A percentile compares a stretch with the other conserved stretches of the same genome.
These are phyloP conservation scores for Ganoderma sp. DNA, from an alignment of 1,284 basidiomycete species.

Conservation along the genomic window DNA sequence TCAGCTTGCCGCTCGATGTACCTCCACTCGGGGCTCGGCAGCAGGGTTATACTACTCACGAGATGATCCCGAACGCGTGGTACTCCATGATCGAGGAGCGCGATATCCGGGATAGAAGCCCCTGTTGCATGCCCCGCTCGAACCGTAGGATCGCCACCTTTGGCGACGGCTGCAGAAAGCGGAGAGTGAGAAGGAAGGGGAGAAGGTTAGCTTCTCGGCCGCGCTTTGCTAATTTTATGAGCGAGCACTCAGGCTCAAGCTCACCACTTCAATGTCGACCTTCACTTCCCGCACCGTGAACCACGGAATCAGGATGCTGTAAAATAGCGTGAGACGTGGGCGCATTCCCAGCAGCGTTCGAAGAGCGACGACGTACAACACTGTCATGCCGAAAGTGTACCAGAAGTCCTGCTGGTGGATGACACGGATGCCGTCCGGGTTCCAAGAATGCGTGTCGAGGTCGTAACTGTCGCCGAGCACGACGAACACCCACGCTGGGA, in stretches of 20 bases:
- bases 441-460: conserved; percentile 47
- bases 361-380: conserved; percentile 40
- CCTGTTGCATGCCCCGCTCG: conserved; percentile 75
- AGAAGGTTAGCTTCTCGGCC: conserved; percentile 9
- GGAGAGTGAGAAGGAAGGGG: not conserved
- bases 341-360: no score
- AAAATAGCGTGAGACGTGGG: not conserved
- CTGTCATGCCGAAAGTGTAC: conserved; percentile 50
- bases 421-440: conserved; percentile 44
- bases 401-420: conserved; percentile 53
- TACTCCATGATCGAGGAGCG: conserved; percentile 71
- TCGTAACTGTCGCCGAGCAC: conserved; percentile 52
- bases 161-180: conserved; percentile 58
- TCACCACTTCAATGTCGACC: conserved; percentile 51
- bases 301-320: conserved; percentile 51
- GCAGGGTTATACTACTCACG: conserved; percentile 47
- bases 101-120: conserved; percentile 68
- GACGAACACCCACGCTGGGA: conserved; percentile 51
- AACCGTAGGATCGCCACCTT: conserved; percentile 72
- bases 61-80: conserved; percentile 74
- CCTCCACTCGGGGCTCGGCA: not conserved
- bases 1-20: conserved; percentile 18
- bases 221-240: conserved; percentile 13
- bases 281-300: conserved; percentile 49
- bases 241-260: conserved; percentile 20